phyloP scores from a whole-genome alignment of 441 rosid species.

The Macaranga tanarius region DNA sequence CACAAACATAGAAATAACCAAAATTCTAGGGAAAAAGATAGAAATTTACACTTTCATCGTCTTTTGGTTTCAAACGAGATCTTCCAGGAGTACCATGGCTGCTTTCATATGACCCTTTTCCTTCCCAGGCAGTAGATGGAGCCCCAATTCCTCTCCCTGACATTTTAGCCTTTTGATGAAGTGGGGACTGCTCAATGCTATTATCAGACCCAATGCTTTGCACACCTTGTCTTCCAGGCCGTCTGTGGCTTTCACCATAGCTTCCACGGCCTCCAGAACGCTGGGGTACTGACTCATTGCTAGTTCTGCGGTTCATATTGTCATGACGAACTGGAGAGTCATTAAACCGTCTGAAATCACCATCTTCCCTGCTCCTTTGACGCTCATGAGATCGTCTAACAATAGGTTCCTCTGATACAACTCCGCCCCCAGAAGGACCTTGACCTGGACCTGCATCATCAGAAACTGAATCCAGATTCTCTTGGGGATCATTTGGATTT shows the following conservation, averaged over 20 bases:
- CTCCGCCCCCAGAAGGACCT: slow-evolving; percentile 38
- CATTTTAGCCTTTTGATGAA: slow-evolving; percentile 51
- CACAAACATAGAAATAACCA: not conserved
- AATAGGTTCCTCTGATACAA: slow-evolving; percentile 38
- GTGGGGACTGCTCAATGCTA: slow-evolving; percentile 65
- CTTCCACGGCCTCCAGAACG: slow-evolving; percentile 51
- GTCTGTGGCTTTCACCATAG: slow-evolving; percentile 45
- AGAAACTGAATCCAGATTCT: slow-evolving; percentile 44
- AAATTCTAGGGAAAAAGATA: not conserved
- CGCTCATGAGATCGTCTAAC: slow-evolving; percentile 34
- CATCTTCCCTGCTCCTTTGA: slow-evolving; percentile 41
- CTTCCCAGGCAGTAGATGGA: slow-evolving; percentile 57
- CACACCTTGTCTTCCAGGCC: slow-evolving; percentile 38
- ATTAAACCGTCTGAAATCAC: slow-evolving; percentile 33
- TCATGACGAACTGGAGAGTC: slow-evolving; percentile 46
- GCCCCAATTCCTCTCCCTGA: slow-evolving; percentile 38
- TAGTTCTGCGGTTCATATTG: slow-evolving; percentile 33
- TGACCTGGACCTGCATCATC: slow-evolving; percentile 33
- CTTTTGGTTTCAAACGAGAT: slow-evolving; percentile 45
- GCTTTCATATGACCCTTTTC: slow-evolving; percentile 48
- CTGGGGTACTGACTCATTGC: slow-evolving; percentile 36
- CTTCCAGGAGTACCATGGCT: slow-evolving; percentile 61
- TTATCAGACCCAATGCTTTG: slow-evolving; percentile 45
- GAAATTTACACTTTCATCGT: slow-evolving; percentile 61
- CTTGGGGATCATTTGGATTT: slow-evolving; percentile 78